Conservation (phyloP, 1,284 basidiomycete genomes). For the Cystobasidium sp. region DNA sequence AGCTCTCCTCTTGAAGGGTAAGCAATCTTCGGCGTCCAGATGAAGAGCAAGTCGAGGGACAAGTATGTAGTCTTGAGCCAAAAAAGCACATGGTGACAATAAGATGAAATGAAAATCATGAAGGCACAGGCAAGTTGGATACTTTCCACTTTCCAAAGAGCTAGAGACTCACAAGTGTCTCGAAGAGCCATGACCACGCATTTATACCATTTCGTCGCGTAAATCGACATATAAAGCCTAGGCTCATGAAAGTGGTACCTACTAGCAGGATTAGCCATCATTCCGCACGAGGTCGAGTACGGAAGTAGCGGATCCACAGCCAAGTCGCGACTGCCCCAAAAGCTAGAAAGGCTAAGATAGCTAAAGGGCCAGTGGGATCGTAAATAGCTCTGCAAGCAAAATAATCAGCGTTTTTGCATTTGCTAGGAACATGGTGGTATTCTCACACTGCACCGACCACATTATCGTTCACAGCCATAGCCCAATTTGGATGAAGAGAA, state of each 20-base stretch:
- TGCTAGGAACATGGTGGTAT: not conserved
- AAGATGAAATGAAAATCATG: constrained; percentile 45
- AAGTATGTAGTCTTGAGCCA: constrained; percentile 51
- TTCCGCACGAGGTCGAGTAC: constrained; percentile 17
- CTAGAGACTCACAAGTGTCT: constrained; percentile 46
- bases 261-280: constrained; percentile 44
- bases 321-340: constrained; percentile 41
- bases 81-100: constrained; percentile 48
- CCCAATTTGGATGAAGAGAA: no score
- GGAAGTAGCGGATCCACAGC: constrained; percentile 43
- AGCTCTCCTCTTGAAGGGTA: constrained; percentile 34
- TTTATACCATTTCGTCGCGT: constrained; percentile 45
- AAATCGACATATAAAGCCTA: constrained; percentile 48
- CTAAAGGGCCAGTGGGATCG: constrained; percentile 47
- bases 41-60: constrained; percentile 44
- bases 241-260: constrained; percentile 46
- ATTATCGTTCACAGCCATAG: constrained; percentile 15
- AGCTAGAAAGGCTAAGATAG: constrained; percentile 45
- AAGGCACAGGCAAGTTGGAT: not conserved
- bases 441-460: constrained; percentile 2
- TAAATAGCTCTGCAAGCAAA: constrained; percentile 47
- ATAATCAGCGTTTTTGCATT: not conserved
- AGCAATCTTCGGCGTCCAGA: constrained; percentile 44
- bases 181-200: constrained; percentile 50
- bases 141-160: not conserved